Evolutionary conservation across 345 rosid genomes (phyloP), one percentile per base, ranked within the genome.

Genomic region (Cochlearia excelsa): DNA sequence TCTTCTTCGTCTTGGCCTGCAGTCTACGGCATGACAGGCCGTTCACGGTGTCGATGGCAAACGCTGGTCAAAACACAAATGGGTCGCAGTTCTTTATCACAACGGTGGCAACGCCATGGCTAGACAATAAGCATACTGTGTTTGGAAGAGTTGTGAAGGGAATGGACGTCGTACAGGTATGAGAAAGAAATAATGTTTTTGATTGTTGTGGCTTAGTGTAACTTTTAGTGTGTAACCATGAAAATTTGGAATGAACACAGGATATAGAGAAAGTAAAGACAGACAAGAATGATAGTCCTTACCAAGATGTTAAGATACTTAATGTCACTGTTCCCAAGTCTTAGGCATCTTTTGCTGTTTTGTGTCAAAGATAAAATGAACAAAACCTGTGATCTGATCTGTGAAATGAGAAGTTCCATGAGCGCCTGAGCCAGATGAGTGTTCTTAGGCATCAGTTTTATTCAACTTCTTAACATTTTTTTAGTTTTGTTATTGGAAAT

Each of bases 101-200:
- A 60, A 87, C 99, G 2, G 97, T 87, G 61, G 97, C 99, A 31
- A 94, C 99, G 16, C 93, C 96, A 9, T 94, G 99, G 99, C 78
- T 87, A 75, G 97, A 90, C 78, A 90, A 87, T 74, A 90, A 87
- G 80, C 96, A 94, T 68, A 90, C 96, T 0, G 97, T 94, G 50
- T 94, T 90, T 57, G 99, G 99, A 57, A 81, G 95, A 79, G 95
- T 90, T 41, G 74, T 74, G 1, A 90, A 87, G 70, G 97, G 96
- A 70, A 94, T 94, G 97, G 99, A 94, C 53, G 97, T 87, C 10
- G 96, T 94, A 43, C 99, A 93, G 97, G 99, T 88, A 83, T 29
- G 30, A 40, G 7, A 9, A 4, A 44, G 44, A 43, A 10, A 2
- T 5, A 58, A 11, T 16, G 16, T 55, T 49, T 34, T 31, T 3